Conservation (phyloP, 495 filamentous ascomycete species). For the Podospora bellae-mahoneyi region DNA sequence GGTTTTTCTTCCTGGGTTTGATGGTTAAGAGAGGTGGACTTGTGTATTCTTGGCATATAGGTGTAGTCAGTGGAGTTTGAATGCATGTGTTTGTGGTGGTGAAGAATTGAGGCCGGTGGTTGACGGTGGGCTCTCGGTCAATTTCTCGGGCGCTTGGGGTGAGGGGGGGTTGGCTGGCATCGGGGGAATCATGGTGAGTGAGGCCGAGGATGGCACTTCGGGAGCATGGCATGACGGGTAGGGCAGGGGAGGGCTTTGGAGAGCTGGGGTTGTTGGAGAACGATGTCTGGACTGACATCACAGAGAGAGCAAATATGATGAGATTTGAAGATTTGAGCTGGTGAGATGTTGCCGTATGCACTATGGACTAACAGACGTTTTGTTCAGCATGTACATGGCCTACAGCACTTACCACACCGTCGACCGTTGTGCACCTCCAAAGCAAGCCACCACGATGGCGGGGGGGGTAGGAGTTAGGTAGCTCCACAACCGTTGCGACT, state of each 20-base stretch:
- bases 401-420: too few relatives aligned
- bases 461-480: not conserved
- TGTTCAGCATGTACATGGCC: too few relatives aligned
- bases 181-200: constrained; percentile 11
- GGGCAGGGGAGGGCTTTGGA: not conserved
- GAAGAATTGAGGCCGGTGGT: not conserved
- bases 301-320: not conserved
- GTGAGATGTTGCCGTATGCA: too few relatives aligned
- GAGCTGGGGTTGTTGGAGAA: not conserved
- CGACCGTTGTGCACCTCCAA: too few relatives aligned
- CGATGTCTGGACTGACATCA: not conserved
- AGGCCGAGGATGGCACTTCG: constrained; percentile 4
- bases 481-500: constrained; percentile 6
- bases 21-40: not conserved
- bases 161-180: not conserved
- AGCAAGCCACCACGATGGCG: not conserved
- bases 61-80: not conserved
- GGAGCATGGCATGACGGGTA: not conserved
- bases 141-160: constrained; percentile 13
- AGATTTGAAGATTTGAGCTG: too few relatives aligned
- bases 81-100: not conserved
- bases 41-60: not conserved
- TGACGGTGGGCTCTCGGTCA: constrained; percentile 6
- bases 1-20: not conserved
- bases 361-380: too few relatives aligned